These are phyloP conservation scores for Lyophyllum shimeji DNA, from an alignment of 768 basidiomycete species.

Conservation along the genomic window DNA sequence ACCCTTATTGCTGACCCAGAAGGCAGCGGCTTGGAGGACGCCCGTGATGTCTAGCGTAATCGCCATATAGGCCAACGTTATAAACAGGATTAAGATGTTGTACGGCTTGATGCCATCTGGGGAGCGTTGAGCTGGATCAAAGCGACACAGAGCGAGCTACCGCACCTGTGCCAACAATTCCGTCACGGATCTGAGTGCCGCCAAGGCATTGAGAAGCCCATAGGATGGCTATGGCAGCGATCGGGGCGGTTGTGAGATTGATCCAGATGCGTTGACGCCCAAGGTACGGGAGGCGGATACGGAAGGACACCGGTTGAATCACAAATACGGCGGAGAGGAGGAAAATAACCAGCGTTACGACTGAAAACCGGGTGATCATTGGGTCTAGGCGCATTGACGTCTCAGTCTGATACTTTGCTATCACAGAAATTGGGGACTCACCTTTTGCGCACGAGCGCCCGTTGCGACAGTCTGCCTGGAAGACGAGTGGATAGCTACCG, in stretches of 20 bases:
- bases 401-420: background rate
- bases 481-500: background rate
- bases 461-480: background rate
- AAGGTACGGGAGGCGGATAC: conserved; percentile 25
- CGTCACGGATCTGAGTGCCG: conserved; percentile 56
- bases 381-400: background rate
- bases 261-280: conserved; percentile 22
- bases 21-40: conserved; percentile 83
- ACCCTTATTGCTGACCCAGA: conserved; percentile 84
- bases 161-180: conserved; percentile 59
- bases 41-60: conserved; percentile 92
- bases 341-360: conserved; percentile 48
- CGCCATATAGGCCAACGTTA: conserved; percentile 90
- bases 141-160: conserved; percentile 15
- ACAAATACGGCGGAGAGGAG: conserved; percentile 48
- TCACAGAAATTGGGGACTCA: background rate
- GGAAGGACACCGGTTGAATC: conserved; percentile 37
- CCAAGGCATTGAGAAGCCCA: conserved; percentile 51
- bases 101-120: conserved; percentile 80
- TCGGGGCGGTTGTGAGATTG: conserved; percentile 45
- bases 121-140: background rate
- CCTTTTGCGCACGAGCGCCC: background rate
- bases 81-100: conserved; percentile 92
- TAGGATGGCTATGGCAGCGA: conserved; percentile 45
- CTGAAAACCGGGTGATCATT: conserved; percentile 43